These are phyloP conservation scores for Babesia gibsoni DNA, from an alignment of 169 alveolate genomes.

Conservation along the genomic window DNA sequence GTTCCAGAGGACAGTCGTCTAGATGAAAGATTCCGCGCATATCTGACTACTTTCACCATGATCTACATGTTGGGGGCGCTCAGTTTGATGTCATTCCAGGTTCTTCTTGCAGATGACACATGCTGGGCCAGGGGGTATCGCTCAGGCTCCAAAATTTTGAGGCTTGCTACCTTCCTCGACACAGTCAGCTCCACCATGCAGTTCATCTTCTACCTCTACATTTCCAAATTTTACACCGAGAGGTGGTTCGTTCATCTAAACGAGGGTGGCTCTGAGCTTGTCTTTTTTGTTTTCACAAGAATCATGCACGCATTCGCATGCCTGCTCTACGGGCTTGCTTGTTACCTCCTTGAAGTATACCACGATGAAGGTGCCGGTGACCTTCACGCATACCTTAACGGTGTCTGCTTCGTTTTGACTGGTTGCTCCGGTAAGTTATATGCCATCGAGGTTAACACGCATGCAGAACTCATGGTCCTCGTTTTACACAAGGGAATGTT, in stretches of 20 bases:
- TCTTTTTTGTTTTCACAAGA: slow-evolving; percentile 85
- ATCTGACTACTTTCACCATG: slow-evolving; percentile 75
- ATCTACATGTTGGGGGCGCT: slow-evolving; percentile 83
- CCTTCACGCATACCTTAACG: slow-evolving; percentile 88
- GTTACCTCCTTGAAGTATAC: slow-evolving; percentile 85
- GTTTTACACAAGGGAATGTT: slow-evolving; percentile 39
- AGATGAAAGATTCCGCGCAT: slow-evolving; percentile 74
- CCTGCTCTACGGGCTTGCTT: slow-evolving; percentile 84
- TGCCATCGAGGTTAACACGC: background rate
- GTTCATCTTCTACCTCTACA: slow-evolving; percentile 84
- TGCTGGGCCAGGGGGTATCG: slow-evolving; percentile 93
- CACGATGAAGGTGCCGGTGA: slow-evolving; percentile 93
- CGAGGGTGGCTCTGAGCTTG: slow-evolving; percentile 89
- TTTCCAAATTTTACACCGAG: slow-evolving; percentile 84
- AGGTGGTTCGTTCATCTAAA: slow-evolving; percentile 85
- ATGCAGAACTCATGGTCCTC: slow-evolving; percentile 57
- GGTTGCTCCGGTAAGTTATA: slow-evolving; percentile 75
- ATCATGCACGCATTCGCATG: slow-evolving; percentile 84
- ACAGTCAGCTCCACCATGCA: slow-evolving; percentile 86
- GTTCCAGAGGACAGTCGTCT: slow-evolving; percentile 78
- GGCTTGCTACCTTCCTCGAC: slow-evolving; percentile 88
- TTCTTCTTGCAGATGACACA: slow-evolving; percentile 88
- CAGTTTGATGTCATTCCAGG: slow-evolving; percentile 85
- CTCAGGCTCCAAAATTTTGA: slow-evolving; percentile 87
- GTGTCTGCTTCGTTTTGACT: slow-evolving; percentile 78